Base-by-base conservation (phyloP, 257 asterid species). In the Scutellaria barbata region DNA sequence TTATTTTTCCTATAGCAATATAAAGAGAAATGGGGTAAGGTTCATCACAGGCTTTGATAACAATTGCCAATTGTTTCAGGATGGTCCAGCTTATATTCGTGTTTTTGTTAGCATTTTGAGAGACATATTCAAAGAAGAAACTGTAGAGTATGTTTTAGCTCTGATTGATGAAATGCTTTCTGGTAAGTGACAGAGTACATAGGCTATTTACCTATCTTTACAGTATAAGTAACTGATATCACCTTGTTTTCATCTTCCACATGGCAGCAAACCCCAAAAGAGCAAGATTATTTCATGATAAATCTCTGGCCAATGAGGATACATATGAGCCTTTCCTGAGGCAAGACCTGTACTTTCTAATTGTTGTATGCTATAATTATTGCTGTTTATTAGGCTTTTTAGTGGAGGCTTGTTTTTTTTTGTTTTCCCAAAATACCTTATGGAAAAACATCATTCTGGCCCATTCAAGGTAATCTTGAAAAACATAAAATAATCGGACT, bases 271-370 rank as follows among this genome's bases (percentile, higher is more conserved):
- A 90, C 78, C 92, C 97, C 10, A 90, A 89, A 78, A 83, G 96
- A 86, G 95, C 95, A 51, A 83, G 90, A 74, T 62, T 93, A 47
- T 93, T 93, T 76, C 96, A 90, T 73, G 96, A 88, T 70, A 80
- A 78, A 70, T 83, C 90, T 73, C 89, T 90, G 64, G 84, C 83
- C 6, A 77, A 74, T 11, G 97, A 87, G 85, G 96, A 93, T 76
- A 69, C 84, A 62, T 93, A 90, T 18, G 97, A 90, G 78, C 95
- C 98, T 83, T 90, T 93, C 80, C 81, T 93, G 66, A 87, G 96
- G 98, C 72, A 87, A 81, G 51, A 74, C 77, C 58, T 63, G 40
- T 39, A 50, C 37, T 72, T 74, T 54, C 68, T 16, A 70, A 10
- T 35, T 63, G 16, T 69, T 37, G 66, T 60, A 46, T 41, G 16